Evolutionary conservation across 257 asterid genomes (phyloP).

Genomic region (Hygrophila difformis): DNA sequence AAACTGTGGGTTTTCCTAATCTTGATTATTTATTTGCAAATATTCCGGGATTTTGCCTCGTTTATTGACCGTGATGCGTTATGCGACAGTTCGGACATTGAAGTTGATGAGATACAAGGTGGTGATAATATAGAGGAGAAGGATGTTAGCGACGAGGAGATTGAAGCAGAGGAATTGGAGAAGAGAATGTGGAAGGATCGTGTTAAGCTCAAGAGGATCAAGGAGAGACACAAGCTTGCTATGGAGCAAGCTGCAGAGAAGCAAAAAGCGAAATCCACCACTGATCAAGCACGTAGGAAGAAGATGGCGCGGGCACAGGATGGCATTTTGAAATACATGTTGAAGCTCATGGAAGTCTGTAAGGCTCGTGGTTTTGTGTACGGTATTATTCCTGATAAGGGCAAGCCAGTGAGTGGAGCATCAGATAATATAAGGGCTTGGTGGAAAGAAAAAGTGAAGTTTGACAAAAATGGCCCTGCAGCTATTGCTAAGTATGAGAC

Average conservation of each 20-base stretch:
- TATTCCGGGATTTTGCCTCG: no score
- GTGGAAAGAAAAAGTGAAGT: constrained; percentile 59
- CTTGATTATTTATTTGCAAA: no score
- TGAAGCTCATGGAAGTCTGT: constrained; percentile 47
- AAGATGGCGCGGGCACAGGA: constrained; percentile 45
- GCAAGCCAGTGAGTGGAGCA: constrained; percentile 45
- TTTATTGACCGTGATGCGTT: constrained; percentile 4
- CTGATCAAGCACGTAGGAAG: constrained; percentile 40
- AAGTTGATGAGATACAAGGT: constrained; percentile 13
- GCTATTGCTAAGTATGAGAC: constrained; percentile 38
- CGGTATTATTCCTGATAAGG: constrained; percentile 41
- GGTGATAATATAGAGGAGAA: constrained; percentile 26
- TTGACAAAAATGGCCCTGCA: constrained; percentile 46
- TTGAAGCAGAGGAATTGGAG: constrained; percentile 37
- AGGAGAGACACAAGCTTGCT: constrained; percentile 29
- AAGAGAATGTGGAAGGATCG: constrained; percentile 49
- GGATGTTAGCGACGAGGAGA: constrained; percentile 43
- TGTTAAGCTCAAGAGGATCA: constrained; percentile 32
- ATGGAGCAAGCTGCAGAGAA: constrained; percentile 24
- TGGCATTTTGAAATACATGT: constrained; percentile 45
- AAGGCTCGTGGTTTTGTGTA: constrained; percentile 40
- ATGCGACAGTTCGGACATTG: constrained; percentile 29
- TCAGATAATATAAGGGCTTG: constrained; percentile 49
- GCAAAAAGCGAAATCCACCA: constrained; percentile 23
- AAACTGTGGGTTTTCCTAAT: no score